Conservation (phyloP, 148 eudicot genomes). For the Hydrangea macrophylla region DNA sequence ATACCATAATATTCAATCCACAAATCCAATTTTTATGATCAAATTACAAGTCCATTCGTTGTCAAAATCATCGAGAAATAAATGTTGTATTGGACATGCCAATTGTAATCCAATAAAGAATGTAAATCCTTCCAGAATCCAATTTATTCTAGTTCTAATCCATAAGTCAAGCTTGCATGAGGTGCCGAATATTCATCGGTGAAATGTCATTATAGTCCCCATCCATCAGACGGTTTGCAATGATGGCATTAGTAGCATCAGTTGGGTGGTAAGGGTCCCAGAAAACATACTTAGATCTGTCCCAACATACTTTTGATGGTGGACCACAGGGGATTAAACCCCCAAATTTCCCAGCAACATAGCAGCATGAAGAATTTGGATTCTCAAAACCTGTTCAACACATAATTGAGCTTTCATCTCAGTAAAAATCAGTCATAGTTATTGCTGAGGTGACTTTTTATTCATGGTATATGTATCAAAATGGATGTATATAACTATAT, state of each 20-base stretch:
- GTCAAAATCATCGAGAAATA: neutral
- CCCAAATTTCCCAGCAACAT: conserved; percentile 53
- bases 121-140: neutral
- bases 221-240: conserved; percentile 59
- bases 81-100: neutral
- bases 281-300: conserved; percentile 73
- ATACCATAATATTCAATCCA: no score
- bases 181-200: conserved; percentile 56
- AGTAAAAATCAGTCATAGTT: neutral
- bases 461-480: no score
- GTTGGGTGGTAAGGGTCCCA: conserved; percentile 95
- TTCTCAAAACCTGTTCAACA: conserved; percentile 58
- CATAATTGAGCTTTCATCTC: neutral
- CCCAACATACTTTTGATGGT: conserved; percentile 44
- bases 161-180: conserved; percentile 24
- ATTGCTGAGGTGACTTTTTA: no score
- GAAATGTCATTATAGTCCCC: conserved; percentile 46
- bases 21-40: no score
- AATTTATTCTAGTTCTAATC: neutral
- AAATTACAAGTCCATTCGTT: no score
- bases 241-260: conserved; percentile 63
- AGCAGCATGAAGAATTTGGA: conserved; percentile 62
- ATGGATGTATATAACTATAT: no score
- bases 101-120: neutral
- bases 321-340: conserved; percentile 84